These are phyloP conservation scores for Orbilia quercus DNA, from an alignment of 2,329 filamentous ascomycete genomes.

Conservation along the genomic window DNA sequence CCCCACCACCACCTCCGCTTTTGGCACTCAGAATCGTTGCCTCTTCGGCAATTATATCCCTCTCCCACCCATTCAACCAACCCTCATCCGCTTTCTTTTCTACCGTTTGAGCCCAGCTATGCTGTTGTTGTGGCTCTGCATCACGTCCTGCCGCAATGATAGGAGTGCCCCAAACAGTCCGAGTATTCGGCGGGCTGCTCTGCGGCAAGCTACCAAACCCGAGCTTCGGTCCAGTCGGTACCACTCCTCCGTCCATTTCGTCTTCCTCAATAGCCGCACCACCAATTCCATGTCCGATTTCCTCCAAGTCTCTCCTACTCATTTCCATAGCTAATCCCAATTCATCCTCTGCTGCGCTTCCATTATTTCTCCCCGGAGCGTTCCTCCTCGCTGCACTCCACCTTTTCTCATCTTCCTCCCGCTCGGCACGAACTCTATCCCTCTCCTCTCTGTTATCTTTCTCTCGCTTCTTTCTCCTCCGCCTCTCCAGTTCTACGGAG, in stretches of 20 bases:
- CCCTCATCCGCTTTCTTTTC: slow-evolving; percentile 68
- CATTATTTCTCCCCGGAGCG: slow-evolving; percentile 60
- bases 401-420: slow-evolving; percentile 76
- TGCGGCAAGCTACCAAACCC: slow-evolving; percentile 79
- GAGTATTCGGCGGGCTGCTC: slow-evolving; percentile 78
- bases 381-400: slow-evolving; percentile 76
- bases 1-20: slow-evolving; percentile 60
- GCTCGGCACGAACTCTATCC: slow-evolving; percentile 82
- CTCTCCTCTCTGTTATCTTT: slow-evolving; percentile 89
- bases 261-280: slow-evolving; percentile 64
- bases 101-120: slow-evolving; percentile 1
- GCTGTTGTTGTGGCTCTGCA: slow-evolving; percentile 64
- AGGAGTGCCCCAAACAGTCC: slow-evolving; percentile 93
- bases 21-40: slow-evolving; percentile 61
- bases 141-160: slow-evolving; percentile 71
- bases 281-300: slow-evolving; percentile 67
- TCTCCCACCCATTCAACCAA: slow-evolving; percentile 86
- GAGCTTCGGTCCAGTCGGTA: slow-evolving; percentile 62
- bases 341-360: slow-evolving; percentile 22
- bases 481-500: slow-evolving; percentile 77
- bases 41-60: slow-evolving; percentile 74
- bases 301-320: slow-evolving; percentile 63
- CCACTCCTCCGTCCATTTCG: slow-evolving; percentile 2
- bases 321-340: slow-evolving; percentile 60
- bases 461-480: slow-evolving; percentile 80